phyloP scores from a whole-genome alignment of 2,329 filamentous ascomycete species.

The Trichophyton equinum region DNA sequence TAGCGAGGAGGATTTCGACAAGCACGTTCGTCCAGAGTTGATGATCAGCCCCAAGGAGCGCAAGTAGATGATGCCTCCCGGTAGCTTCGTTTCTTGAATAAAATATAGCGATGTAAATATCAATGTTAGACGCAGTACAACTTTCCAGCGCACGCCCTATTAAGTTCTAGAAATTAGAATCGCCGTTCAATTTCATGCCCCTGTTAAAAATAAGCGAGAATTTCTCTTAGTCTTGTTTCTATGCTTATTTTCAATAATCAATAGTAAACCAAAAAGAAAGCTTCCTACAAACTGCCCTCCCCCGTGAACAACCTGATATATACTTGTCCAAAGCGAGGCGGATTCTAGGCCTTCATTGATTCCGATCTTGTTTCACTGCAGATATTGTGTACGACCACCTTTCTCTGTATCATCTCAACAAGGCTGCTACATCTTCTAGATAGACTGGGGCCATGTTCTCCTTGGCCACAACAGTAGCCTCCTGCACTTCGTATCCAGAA shows the following conservation, averaged over 20 bases:
- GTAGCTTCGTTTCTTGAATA: neutral
- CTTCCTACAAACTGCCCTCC: too few species aligned
- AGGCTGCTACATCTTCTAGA: neutral
- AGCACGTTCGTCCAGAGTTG: constrained; percentile 78
- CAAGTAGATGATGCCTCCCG: constrained; percentile 32
- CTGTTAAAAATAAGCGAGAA: neutral
- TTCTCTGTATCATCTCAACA: neutral
- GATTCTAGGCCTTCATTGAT: neutral
- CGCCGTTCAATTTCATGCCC: neutral
- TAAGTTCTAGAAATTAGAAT: neutral
- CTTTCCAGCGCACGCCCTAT: neutral
- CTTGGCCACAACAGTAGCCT: neutral
- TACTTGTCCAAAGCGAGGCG: neutral
- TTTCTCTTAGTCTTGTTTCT: too few species aligned
- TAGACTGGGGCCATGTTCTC: neutral
- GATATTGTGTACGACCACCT: neutral
- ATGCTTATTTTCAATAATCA: neutral
- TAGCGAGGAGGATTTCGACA: constrained; percentile 79
- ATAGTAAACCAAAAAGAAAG: too few species aligned
- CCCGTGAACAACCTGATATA: neutral
- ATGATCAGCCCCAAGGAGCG: constrained; percentile 78
- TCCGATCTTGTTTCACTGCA: neutral
- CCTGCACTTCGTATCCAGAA: neutral
- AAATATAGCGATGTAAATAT: neutral
- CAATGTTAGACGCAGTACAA: neutral